Conservation (phyloP, 345 rosid species). For the Pelargonium nanum region DNA sequence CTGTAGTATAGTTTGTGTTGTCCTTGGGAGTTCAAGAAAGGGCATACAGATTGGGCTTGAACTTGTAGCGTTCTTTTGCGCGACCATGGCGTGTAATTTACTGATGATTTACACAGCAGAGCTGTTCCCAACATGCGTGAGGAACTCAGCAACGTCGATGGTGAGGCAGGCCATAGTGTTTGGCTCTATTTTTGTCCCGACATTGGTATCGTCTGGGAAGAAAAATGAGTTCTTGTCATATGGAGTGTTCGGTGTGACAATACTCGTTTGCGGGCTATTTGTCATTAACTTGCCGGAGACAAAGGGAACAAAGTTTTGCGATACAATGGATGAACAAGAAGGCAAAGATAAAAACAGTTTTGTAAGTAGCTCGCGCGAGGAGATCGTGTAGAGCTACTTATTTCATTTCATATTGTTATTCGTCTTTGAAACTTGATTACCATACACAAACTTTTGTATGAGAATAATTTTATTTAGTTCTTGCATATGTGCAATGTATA, state of each 20-base stretch:
- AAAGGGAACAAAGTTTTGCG: conserved; percentile 33
- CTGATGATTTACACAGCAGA: conserved; percentile 40
- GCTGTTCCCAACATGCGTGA: conserved; percentile 52
- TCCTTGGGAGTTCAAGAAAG: not conserved
- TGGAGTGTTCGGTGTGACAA: conserved; percentile 46
- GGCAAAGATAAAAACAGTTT: conserved; percentile 7
- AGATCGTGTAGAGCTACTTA: too few relatives aligned
- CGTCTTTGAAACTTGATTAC: too few relatives aligned
- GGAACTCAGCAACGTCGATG: conserved; percentile 55
- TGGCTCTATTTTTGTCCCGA: conserved; percentile 46
- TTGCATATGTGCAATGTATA: too few relatives aligned
- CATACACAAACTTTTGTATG: too few relatives aligned
- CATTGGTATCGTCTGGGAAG: conserved; percentile 49
- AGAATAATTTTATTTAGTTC: too few relatives aligned
- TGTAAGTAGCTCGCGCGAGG: too few relatives aligned
- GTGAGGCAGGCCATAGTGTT: conserved; percentile 55
- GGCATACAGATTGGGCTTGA: conserved; percentile 28
- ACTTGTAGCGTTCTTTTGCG: conserved; percentile 39
- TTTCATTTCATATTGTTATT: too few relatives aligned
- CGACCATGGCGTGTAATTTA: conserved; percentile 27
- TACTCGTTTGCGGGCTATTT: conserved; percentile 39
- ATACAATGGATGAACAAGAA: conserved; percentile 64
- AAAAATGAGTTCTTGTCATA: conserved; percentile 21
- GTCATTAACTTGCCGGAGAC: conserved; percentile 58
- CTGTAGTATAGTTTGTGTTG: conserved; percentile 22